Percentiles rank a stretch among this genome's conserved stretches.
Conservation (phyloP, 2,329 filamentous ascomycete species). For the Ceratocystis ficicola region DNA sequence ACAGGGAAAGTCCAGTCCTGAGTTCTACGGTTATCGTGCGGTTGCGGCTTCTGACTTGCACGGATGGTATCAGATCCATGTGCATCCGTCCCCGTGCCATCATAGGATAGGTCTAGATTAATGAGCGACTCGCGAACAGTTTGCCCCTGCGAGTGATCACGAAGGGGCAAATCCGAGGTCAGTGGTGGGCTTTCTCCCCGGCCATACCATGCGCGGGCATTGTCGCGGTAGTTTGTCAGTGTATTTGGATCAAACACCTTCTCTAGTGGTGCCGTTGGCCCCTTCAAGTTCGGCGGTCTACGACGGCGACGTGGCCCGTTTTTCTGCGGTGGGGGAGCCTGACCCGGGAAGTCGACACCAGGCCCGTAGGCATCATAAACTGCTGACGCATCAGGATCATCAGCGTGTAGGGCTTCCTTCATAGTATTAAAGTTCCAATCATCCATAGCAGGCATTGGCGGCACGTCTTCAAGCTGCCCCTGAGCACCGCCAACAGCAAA, state of each 20-base stretch:
- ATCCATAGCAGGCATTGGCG: slow-evolving; percentile 33
- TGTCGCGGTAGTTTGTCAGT: slow-evolving; percentile 36
- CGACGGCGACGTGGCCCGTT: slow-evolving; percentile 29
- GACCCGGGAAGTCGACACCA: slow-evolving; percentile 16
- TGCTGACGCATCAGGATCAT: slow-evolving; percentile 15
- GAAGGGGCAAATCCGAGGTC: slow-evolving; percentile 35
- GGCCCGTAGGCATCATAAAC: slow-evolving; percentile 20
- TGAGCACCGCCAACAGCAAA: slow-evolving; percentile 43
- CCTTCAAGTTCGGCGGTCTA: slow-evolving; percentile 34
- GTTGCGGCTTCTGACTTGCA: slow-evolving; percentile 10
- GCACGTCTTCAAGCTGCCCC: slow-evolving; percentile 29
- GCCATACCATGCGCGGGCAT: slow-evolving; percentile 35
- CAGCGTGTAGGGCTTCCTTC: slow-evolving; percentile 11
- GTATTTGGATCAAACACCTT: slow-evolving; percentile 40
- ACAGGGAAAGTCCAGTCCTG: slow-evolving; percentile 41
- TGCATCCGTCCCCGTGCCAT: slow-evolving; percentile 18
- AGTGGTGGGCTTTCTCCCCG: slow-evolving; percentile 26
- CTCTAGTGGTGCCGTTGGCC: slow-evolving; percentile 34
- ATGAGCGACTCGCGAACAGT: slow-evolving; percentile 36
- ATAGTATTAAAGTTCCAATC: slow-evolving; percentile 48
- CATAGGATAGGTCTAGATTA: slow-evolving; percentile 35
- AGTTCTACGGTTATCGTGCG: slow-evolving; percentile 29
- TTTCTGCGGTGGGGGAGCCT: slow-evolving; percentile 23
- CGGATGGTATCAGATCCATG: slow-evolving; percentile 17
- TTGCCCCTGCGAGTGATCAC: slow-evolving; percentile 31